phyloP scores from a whole-genome alignment of 2,329 filamentous ascomycete genomes.

The Aspergillus costaricaensis region DNA sequence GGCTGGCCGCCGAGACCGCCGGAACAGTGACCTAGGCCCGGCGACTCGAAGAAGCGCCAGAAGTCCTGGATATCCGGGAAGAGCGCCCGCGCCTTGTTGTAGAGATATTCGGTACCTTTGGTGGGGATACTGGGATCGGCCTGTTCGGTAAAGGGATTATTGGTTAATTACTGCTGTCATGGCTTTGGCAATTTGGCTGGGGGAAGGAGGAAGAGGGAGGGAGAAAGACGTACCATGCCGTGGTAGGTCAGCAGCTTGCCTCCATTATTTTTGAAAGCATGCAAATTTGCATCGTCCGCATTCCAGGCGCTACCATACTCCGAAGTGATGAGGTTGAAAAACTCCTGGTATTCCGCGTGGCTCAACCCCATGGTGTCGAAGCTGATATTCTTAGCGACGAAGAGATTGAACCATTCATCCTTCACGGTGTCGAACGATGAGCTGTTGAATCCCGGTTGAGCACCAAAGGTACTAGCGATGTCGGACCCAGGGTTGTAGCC shows the following conservation, averaged over 20 bases:
- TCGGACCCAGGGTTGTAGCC: constrained; percentile 18
- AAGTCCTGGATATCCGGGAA: constrained; percentile 6
- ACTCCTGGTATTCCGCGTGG: background rate
- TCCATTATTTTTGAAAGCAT: background rate
- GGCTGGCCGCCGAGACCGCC: constrained; percentile 13
- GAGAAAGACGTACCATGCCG: background rate
- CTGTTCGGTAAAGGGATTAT: background rate
- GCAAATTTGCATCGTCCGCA: background rate
- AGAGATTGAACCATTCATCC: constrained; percentile 13
- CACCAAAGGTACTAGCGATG: constrained; percentile 6
- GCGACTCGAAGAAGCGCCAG: constrained; percentile 11
- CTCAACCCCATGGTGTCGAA: constrained; percentile 4
- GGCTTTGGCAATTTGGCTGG: too few relatives aligned
- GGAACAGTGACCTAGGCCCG: constrained; percentile 11
- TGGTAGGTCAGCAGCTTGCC: background rate
- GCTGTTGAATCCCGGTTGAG: background rate
- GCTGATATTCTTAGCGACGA: constrained; percentile 5
- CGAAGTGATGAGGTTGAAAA: background rate
- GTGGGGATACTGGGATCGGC: background rate
- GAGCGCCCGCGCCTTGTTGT: background rate
- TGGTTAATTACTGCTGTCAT: background rate
- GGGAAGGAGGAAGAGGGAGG: background rate
- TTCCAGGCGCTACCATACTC: background rate
- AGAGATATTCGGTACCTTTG: background rate
- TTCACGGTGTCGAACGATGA: background rate